Conservation (phyloP, 768 basidiomycete species). For the Mycena crocata region DNA sequence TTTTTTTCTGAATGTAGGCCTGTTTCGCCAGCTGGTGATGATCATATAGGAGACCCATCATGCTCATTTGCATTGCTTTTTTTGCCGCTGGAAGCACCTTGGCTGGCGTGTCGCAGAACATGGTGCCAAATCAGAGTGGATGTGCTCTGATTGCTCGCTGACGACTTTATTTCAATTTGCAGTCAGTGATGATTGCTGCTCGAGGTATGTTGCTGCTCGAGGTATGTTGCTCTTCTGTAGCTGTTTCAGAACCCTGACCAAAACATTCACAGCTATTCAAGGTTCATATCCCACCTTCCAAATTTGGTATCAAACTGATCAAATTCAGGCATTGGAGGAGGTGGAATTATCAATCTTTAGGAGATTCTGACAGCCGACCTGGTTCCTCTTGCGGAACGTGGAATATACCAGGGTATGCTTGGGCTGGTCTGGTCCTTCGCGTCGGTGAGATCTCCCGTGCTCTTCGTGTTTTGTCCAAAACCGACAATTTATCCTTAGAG, state of each 20-base stretch:
- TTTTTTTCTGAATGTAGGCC: not conserved
- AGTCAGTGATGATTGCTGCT: conserved; percentile 50
- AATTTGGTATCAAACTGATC: not conserved
- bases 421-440: conserved; percentile 44
- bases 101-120: conserved; percentile 52
- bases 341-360: conserved; percentile 47
- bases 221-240: not conserved
- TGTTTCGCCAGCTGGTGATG: no score
- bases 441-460: conserved; percentile 36
- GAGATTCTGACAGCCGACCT: conserved; percentile 55
- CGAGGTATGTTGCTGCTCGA: conserved; percentile 35
- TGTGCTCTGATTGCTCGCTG: no score
- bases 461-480: no score
- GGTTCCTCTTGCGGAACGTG: conserved; percentile 54
- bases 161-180: not conserved
- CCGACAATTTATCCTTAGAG: no score
- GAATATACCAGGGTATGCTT: conserved; percentile 45
- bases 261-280: conserved; percentile 16
- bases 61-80: conserved; percentile 41
- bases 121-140: no score
- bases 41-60: conserved; percentile 34
- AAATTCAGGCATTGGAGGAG: conserved; percentile 46
- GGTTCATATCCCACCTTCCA: not conserved
- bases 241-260: not conserved
- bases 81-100: conserved; percentile 57